Evolutionary conservation across 345 rosid species (phyloP).

Genomic region (Salix arbutifolia): DNA sequence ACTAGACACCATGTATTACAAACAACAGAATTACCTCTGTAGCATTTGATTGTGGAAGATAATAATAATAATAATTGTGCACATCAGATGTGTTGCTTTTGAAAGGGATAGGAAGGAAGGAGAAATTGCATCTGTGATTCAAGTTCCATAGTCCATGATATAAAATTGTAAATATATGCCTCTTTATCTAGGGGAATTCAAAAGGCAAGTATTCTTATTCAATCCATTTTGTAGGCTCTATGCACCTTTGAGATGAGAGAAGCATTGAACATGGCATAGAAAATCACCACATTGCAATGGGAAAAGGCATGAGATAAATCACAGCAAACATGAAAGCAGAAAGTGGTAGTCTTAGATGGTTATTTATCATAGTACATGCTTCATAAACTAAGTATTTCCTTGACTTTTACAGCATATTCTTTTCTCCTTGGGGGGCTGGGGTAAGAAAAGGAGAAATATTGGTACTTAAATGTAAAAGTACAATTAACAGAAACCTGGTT

Average conservation of each 20-base stretch:
- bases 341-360: not conserved
- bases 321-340: not conserved
- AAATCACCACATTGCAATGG: too few species aligned
- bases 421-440: not conserved
- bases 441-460: not conserved
- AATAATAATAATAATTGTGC: not conserved
- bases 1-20: not conserved
- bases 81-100: not conserved
- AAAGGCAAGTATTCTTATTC: not conserved
- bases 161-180: not conserved
- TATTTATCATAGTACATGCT: not conserved
- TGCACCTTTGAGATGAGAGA: not conserved
- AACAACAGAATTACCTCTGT: not conserved
- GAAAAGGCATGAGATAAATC: not conserved
- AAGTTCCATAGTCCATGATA: not conserved
- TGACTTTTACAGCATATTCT: not conserved
- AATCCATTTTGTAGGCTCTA: not conserved
- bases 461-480: not conserved
- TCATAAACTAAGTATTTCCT: not conserved
- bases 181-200: not conserved
- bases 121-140: not conserved
- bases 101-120: conserved; percentile 10
- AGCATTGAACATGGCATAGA: not conserved
- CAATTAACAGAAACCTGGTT: not conserved
- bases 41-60: not conserved